These are phyloP conservation scores for Hippophae rhamnoides DNA, from an alignment of 306 rosid genomes.

Conservation along the genomic window DNA sequence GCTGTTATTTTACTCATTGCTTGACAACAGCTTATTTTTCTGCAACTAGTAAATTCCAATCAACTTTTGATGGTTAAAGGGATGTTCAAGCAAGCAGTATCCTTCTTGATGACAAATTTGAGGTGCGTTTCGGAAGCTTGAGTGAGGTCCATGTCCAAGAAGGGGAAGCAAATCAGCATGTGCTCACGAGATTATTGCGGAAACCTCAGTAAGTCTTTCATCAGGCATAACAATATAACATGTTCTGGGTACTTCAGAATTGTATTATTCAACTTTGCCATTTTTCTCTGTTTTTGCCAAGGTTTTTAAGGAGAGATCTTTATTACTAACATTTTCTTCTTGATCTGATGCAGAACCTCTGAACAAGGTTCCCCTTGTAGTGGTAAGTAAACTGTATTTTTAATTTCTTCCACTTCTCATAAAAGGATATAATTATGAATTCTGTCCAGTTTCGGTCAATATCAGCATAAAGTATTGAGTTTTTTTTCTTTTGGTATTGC, in stretches of 20 bases:
- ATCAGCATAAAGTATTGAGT: no score
- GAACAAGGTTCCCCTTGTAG: slow-evolving; percentile 49
- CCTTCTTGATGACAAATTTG: slow-evolving; percentile 90
- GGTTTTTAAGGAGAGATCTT: background rate
- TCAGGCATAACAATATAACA: background rate
- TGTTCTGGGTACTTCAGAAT: background rate
- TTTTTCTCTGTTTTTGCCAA: background rate
- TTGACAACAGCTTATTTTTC: no score
- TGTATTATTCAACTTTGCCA: background rate
- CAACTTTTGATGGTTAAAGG: slow-evolving; percentile 36
- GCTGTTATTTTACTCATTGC: no score
- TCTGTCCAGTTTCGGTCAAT: no score
- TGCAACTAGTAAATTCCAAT: slow-evolving; percentile 14
- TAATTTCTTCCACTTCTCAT: background rate
- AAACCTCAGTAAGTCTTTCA: slow-evolving; percentile 57
- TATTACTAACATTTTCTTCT: background rate
- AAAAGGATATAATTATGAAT: background rate
- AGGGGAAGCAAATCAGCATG: slow-evolving; percentile 66
- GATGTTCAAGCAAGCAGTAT: slow-evolving; percentile 95
- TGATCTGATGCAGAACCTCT: slow-evolving; percentile 49
- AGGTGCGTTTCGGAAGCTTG: slow-evolving; percentile 96
- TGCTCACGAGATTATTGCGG: slow-evolving; percentile 57
- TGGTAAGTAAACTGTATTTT: background rate
- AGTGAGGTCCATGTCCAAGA: slow-evolving; percentile 56
- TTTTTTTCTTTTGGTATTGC: no score